phyloP scores from a whole-genome alignment of 2,329 filamentous ascomycete species.

The Pleomassaria siparia region DNA sequence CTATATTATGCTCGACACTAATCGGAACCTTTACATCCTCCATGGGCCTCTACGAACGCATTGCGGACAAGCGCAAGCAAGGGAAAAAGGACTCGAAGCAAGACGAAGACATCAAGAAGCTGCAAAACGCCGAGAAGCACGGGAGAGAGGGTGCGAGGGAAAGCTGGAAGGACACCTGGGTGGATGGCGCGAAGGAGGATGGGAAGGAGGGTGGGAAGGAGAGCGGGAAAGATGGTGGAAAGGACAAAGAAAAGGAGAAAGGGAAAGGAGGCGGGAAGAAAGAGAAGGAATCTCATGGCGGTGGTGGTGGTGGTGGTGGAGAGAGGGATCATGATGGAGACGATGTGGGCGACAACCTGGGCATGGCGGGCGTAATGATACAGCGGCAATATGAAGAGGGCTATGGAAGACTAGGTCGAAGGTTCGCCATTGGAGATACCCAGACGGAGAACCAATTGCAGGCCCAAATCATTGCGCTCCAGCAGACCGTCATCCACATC shows the following conservation, averaged over 20 bases:
- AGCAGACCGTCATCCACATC: constrained; percentile 48
- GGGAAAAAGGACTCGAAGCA: constrained; percentile 40
- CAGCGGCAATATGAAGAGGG: constrained; percentile 42
- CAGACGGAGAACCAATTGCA: constrained; percentile 47
- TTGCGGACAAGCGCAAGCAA: constrained; percentile 40
- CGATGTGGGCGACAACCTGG: constrained; percentile 35
- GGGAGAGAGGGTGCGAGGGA: constrained; percentile 22
- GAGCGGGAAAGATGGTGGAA: no score
- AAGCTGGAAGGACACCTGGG: not conserved
- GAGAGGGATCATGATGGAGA: constrained; percentile 23
- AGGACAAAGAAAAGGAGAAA: no score
- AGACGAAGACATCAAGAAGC: constrained; percentile 37
- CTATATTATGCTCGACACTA: constrained; percentile 48
- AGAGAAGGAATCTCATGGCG: no score
- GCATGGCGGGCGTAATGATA: constrained; percentile 36
- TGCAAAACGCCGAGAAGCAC: constrained; percentile 32
- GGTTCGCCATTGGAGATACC: constrained; percentile 45
- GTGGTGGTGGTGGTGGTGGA: no score
- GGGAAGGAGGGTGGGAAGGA: no score
- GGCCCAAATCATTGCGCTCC: constrained; percentile 46
- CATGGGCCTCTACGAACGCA: constrained; percentile 46
- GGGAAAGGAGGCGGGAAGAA: no score
- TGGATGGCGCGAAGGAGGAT: no score
- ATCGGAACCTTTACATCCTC: constrained; percentile 49
- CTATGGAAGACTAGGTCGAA: constrained; percentile 36